Evolutionary conservation across 176 grass and related monocot species (phyloP), one percentile per base, ranked within the genome.

Genomic region (Rhynchospora tenuis): DNA sequence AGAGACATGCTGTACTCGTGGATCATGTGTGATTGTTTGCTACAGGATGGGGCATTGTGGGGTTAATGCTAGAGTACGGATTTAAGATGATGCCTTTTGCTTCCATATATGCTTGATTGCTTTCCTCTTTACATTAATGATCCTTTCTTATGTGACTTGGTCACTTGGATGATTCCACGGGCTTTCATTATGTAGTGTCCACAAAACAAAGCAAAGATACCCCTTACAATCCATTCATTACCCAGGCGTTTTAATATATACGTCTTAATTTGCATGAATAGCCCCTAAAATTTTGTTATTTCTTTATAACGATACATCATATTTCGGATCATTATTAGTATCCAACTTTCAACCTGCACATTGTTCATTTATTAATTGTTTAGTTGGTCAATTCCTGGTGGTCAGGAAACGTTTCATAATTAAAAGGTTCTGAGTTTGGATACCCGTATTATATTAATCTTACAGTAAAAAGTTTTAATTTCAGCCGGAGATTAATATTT

Each of bases 131-230:
- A 23, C 85, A 84, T 54, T 44, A 28, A 76, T 45, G 44, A 81
- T 61, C 17, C 29, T 81, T 61, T 81, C 61, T 19, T 80, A 23
- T 63, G 57, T 26, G 78, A 81, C 33, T 63, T 3, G 31, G 31
- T n/a, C n/a, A 33, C 3, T 3, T 47, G 79, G 79, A 82, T 82
- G 42, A 51, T 66, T 82, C 80, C 44, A 52, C n/a, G 80, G 50
- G 55, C 80, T 14, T 82, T 82, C 80, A 67, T 82, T 60, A 42
- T 92, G 60, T 33, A 85, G 88, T 88, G 83, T 85, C 79, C 79
- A 88, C 80, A 84, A 88, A 88, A 80, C 82, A 82, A 90, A 90
- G 86, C 71, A 79, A 83, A 86, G 61, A 42, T 19, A 29, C 52
- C 76, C 64, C 73, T 23, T 81, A 10, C 80, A 81, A 86, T 11